phyloP scores from a whole-genome alignment of 495 filamentous ascomycete species.

The Penicillium diatomitis region DNA sequence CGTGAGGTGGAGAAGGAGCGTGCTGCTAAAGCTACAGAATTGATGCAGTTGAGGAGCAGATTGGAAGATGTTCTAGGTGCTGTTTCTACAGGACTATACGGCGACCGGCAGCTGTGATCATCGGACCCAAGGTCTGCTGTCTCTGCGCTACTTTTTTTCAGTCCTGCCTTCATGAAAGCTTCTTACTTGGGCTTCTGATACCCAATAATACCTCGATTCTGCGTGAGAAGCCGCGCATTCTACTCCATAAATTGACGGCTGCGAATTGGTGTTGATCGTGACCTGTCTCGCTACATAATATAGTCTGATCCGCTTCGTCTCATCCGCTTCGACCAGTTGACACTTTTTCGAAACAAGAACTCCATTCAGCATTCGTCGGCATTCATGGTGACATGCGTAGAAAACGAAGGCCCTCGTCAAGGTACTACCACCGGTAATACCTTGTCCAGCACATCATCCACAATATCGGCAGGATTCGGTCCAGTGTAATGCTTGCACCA shows the following conservation, averaged over 20 bases:
- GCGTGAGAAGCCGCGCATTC: too few species aligned
- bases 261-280: not conserved
- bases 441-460: not conserved
- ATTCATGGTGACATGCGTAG: too few species aligned
- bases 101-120: constrained; percentile 11
- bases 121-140: too few species aligned
- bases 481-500: constrained; percentile 7
- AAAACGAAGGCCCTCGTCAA: not conserved
- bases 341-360: too few species aligned
- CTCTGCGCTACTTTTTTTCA: too few species aligned
- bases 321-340: too few species aligned
- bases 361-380: too few species aligned
- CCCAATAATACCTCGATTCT: not conserved
- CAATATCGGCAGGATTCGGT: not conserved
- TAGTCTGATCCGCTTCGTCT: not conserved
- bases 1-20: constrained; percentile 64
- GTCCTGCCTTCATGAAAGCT: too few species aligned
- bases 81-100: constrained; percentile 31
- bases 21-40: constrained; percentile 58
- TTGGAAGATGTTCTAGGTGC: constrained; percentile 53
- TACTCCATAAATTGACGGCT: too few species aligned
- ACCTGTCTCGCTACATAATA: not conserved
- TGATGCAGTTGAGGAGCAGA: constrained; percentile 53
- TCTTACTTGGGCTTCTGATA: not conserved
- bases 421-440: not conserved